Evolutionary conservation across 148 eudicot species (phyloP), one percentile per base, ranked within the genome.

Genomic region (Silene latifolia): DNA sequence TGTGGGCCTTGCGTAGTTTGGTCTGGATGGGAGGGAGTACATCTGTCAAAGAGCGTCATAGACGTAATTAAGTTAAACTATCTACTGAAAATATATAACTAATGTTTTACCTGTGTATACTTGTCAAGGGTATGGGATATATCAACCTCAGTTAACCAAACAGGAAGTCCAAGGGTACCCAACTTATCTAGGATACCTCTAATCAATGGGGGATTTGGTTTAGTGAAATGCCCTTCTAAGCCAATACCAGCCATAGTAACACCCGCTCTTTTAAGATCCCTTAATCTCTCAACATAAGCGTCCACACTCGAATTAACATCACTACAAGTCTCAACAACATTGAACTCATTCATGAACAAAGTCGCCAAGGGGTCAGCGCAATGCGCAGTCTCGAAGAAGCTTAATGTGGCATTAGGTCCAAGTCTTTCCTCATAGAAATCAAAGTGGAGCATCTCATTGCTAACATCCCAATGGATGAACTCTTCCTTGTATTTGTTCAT

Each of bases 91-190:
- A 39, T 39, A 2, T 2, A 39, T 7, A 39, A 51, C 12, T n/a
- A 62, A 42, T 53, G 6, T 11, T 61, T 69, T 67, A 93, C 98
- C 91, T 93, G 97, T 21, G 80, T 81, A 76, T 89, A 79, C 54
- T 87, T 73, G 78, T 83, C 86, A 73, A 87, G 23, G 25, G 73
- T 78, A 17, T 78, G 73, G 72, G 87, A 84, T n/a, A 95, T 86
- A 79, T 95, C 98, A 57, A 92, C 89, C 62, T 92, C 98, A 20
- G 98, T 95, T 27, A 95, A 82, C 98, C 96, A 95, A 73, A 92
- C 87, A 2, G 98, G 97, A 71, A 90, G 87, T 42, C 85, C 83
- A 11, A 95, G 82, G 4, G 89, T 90, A 15, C 87, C 89, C 70
- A 95, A 80, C 72, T 95, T 95, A 78, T 95, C 98, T 15, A 95